Evolutionary conservation across 2,329 filamentous ascomycete genomes (phyloP), one percentile per base, ranked within the genome.

Genomic region (Lachnellula arida): DNA sequence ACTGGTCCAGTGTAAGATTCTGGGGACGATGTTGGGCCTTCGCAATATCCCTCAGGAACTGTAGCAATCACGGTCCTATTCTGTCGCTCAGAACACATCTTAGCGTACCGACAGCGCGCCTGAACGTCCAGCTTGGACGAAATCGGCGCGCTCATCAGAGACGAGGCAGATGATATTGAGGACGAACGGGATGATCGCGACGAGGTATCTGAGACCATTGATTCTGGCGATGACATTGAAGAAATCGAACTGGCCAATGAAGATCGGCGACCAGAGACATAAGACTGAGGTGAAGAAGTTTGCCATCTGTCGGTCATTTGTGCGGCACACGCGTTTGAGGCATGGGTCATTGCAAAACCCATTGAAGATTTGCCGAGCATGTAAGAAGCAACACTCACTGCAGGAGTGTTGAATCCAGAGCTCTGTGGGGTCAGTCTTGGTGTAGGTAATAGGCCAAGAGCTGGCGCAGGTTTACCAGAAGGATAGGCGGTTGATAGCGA

Each of bases 211-310:
- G 84, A 86, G 46, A 86, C 72, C 82, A 86, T 86, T 54, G 84
- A 86, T 67, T 86, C 83, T 60, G 84, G 84, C 28, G 84, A 86
- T 57, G 84, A 86, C 35, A 80, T 78, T 32, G 80, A 81, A 25
- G 83, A 86, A 63, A 83, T 74, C 17, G 83, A 84, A 66, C 79
- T 84, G 68, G 82, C 82, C 58, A 86, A 78, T 15, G 83, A 86
- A 14, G 82, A 84, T 59, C 82, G 81, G 58, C 83, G 82, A 39
- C 74, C 72, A 2, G 75, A 73, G 50, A 73, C 67, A 63, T 78
- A 78, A 62, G 73, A 74, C 64, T 78, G 75, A 25, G 82, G 81
- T 19, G 83, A 84, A 4, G 78, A 77, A 4, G 74, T 60, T 46
- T 78, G 76, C 74, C 81, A 81, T 60, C 78, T 77, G 56, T 85